phyloP scores from a whole-genome alignment of 2,329 filamentous ascomycete species.

The Colletotrichum tanaceti region DNA sequence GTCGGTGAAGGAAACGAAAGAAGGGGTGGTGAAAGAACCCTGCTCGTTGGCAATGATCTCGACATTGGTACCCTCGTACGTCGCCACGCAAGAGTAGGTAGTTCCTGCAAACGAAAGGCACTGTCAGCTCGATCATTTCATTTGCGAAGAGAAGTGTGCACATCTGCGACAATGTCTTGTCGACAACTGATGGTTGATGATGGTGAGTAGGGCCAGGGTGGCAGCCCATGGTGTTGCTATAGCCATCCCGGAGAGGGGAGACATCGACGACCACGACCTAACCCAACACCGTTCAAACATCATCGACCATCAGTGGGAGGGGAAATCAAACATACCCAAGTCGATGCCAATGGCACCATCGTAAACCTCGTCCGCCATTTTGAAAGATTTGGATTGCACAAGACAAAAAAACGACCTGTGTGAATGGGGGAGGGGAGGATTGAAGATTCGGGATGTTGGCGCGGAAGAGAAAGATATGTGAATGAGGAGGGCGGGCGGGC shows the following conservation, averaged over 20 bases:
- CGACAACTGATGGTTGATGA: constrained; percentile 15
- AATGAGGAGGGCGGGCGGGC: constrained; percentile 33
- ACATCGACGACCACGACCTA: constrained; percentile 27
- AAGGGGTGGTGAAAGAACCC: constrained; percentile 98
- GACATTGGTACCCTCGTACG: constrained; percentile 99
- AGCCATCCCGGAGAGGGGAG: neutral
- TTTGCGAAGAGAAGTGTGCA: neutral
- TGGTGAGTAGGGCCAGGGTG: neutral
- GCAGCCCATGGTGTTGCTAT: neutral
- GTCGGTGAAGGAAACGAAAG: constrained; percentile 98
- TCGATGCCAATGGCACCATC: constrained; percentile 99
- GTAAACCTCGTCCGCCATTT: constrained; percentile 98
- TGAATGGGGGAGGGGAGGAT: constrained; percentile 42
- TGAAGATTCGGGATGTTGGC: constrained; percentile 39
- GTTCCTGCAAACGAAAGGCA: constrained; percentile 72
- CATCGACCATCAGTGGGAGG: constrained; percentile 21
- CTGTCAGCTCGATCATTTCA: constrained; percentile 42
- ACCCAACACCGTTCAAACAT: constrained; percentile 37
- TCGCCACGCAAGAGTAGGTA: constrained; percentile 99
- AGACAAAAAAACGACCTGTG: constrained; percentile 42
- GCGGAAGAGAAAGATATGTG: constrained; percentile 41
- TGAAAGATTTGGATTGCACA: constrained; percentile 51
- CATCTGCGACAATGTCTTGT: neutral
- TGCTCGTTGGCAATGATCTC: constrained; percentile 99
- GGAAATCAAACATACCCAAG: constrained; percentile 76